These are phyloP conservation scores for Orbilia blumenaviensis DNA, from an alignment of 2,329 filamentous ascomycete species.

Conservation along the genomic window DNA sequence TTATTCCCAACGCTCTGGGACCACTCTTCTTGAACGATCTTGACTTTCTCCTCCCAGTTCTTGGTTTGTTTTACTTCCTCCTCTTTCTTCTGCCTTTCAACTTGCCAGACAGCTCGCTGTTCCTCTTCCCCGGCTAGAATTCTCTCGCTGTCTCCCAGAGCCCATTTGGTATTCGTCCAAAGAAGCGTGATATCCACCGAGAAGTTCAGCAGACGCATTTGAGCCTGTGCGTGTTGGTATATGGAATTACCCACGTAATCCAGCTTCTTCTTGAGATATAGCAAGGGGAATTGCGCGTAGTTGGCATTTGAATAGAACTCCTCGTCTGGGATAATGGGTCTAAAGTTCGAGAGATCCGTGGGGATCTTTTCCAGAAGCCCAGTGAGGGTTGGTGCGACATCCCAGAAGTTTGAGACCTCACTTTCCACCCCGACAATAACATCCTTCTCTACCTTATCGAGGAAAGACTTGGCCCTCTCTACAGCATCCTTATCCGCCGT, in stretches of 20 bases:
- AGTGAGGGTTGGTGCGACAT: constrained; percentile 85
- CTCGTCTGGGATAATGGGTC: constrained; percentile 71
- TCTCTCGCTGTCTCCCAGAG: constrained; percentile 42
- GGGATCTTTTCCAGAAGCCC: constrained; percentile 83
- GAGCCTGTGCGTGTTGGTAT: constrained; percentile 69
- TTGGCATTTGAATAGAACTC: constrained; percentile 87
- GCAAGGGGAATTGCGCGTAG: constrained; percentile 81
- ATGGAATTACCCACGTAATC: constrained; percentile 89
- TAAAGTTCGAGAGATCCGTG: constrained; percentile 62
- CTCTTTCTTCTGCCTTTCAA: constrained; percentile 52
- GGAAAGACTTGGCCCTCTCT: constrained; percentile 77
- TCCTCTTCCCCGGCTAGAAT: constrained; percentile 47
- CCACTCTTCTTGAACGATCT: constrained; percentile 53
- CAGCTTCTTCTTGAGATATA: constrained; percentile 87
- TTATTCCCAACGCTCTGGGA: constrained; percentile 53
- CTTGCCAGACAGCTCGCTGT: constrained; percentile 43
- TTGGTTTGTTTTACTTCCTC: constrained; percentile 53
- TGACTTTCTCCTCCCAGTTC: constrained; percentile 53
- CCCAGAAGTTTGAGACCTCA: constrained; percentile 95
- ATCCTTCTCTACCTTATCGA: constrained; percentile 81
- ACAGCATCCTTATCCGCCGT: constrained; percentile 77
- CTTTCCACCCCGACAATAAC: constrained; percentile 88
- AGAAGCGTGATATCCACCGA: constrained; percentile 51
- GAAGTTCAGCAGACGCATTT: constrained; percentile 51
- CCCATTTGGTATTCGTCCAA: constrained; percentile 52